phyloP scores from a whole-genome alignment of 2,329 filamentous ascomycete genomes.

The Grosmannia serpens region DNA sequence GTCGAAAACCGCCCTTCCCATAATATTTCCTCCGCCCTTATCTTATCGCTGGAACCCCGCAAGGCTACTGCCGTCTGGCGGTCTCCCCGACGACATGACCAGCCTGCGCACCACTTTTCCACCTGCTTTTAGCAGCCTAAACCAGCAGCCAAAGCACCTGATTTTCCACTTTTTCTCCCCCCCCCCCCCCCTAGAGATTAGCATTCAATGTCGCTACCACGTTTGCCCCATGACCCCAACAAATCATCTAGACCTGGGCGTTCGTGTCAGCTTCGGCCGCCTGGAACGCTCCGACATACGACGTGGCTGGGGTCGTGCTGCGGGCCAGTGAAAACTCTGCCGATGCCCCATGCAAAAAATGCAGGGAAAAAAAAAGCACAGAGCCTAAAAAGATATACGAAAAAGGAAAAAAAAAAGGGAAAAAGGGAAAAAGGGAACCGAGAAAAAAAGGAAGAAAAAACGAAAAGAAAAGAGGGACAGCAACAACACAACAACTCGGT shows the following conservation, averaged over 20 bases:
- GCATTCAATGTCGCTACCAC: neutral
- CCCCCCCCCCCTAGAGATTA: neutral
- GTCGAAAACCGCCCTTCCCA: too few relatives aligned
- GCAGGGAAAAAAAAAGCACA: neutral
- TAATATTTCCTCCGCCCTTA: too few relatives aligned
- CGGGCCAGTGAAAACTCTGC: neutral
- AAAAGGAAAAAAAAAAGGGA: neutral
- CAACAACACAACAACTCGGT: too few relatives aligned
- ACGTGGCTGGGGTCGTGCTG: neutral
- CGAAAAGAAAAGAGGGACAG: neutral
- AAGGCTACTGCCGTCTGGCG: neutral
- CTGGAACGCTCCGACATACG: neutral
- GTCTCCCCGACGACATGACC: neutral
- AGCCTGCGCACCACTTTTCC: neutral
- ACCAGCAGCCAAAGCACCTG: conserved; percentile 15
- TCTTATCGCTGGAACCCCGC: too few relatives aligned
- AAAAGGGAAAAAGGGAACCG: too few relatives aligned
- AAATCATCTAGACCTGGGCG: neutral
- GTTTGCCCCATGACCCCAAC: too few relatives aligned
- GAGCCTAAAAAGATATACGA: neutral
- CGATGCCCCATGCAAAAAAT: neutral
- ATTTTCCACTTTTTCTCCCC: conserved; percentile 14
- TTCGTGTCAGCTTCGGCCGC: neutral
- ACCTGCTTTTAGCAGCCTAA: neutral
- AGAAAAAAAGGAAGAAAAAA: neutral